Conservation (phyloP, 371 early-diverging fungal species). For the Apophysomyces ossiformis region DNA sequence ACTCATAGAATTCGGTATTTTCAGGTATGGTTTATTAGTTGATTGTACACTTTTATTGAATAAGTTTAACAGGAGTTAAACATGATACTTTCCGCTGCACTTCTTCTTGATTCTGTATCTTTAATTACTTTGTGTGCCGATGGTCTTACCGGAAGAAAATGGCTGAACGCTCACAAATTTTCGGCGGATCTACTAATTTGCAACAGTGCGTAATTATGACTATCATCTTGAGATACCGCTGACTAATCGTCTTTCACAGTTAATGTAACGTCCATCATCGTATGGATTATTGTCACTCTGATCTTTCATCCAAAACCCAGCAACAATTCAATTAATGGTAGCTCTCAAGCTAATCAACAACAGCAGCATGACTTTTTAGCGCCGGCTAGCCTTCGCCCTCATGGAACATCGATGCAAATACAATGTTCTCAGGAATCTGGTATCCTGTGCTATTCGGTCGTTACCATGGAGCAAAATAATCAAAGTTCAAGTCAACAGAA, state of each 20-base stretch:
- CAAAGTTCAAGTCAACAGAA: not conserved
- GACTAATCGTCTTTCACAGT: slow-evolving; percentile 23
- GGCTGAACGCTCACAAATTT: slow-evolving; percentile 43
- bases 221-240: not conserved
- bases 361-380: slow-evolving; percentile 2
- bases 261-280: slow-evolving; percentile 36
- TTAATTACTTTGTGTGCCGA: slow-evolving; percentile 50
- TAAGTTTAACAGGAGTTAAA: slow-evolving; percentile 41
- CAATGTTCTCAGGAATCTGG: not conserved
- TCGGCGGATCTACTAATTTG: slow-evolving; percentile 51
- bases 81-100: slow-evolving; percentile 33
- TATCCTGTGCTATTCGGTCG: not conserved
- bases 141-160: slow-evolving; percentile 35
- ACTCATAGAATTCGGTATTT: slow-evolving; percentile 47
- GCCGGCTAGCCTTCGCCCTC: not conserved
- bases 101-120: slow-evolving; percentile 34
- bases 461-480: not conserved
- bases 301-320: slow-evolving; percentile 48
- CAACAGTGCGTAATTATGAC: slow-evolving; percentile 29
- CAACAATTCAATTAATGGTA: slow-evolving; percentile 1
- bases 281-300: slow-evolving; percentile 46
- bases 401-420: not conserved
- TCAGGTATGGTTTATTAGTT: slow-evolving; percentile 17
- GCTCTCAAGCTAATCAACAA: slow-evolving; percentile 11
- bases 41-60: not conserved